Base-by-base conservation (phyloP, 1,139 yeast genomes). In the Suhomyces coccinellae region DNA sequence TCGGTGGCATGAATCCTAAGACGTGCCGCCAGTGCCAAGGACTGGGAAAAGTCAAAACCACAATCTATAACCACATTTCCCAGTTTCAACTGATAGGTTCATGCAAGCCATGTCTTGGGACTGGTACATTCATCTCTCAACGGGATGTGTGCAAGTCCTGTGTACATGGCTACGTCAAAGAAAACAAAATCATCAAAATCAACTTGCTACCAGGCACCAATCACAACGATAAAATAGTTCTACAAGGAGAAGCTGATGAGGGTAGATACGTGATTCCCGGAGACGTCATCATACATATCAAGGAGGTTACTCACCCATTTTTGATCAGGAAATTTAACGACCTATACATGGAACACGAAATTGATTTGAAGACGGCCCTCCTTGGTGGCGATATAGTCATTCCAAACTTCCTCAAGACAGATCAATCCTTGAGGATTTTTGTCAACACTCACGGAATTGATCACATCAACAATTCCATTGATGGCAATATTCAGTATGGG, bases 181-280 rank as follows among this genome's bases (percentile, higher is more conserved):
- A 69, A 31, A 70, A 77, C 28, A 79, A 80, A 51, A 71, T 83
- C 8, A 65, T 84, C 35, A 73, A 74, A 44, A 73, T 83, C 6
- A 64, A 66, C 17, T 69, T 82, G 2, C 67, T 73, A 22, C 81
- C 83, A 3, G 89, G 89, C 1, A 66, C 79, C 31, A 61, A 61
- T 37, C 61, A 75, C 41, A 82, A 83, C 0, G 80, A 80, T 49
- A 65, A 69, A 42, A 73, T 83, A 17, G 64, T 80, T 1, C 61
- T 83, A 15, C 69, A 73, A 17, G 79, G 82, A 3, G 84, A 79
- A 52, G 87, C 83, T 0, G 90, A 85, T 53, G 86, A 83, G 57
- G 85, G 83, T 0, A 64, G 76, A 30, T 72, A 75, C 50, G 66
- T 80, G 2, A 64, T 76, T 1, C 87, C 90, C 0, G 91, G 91